Base-by-base conservation (phyloP, 805 yeast species). In the Pichia pseudocactophila region DNA sequence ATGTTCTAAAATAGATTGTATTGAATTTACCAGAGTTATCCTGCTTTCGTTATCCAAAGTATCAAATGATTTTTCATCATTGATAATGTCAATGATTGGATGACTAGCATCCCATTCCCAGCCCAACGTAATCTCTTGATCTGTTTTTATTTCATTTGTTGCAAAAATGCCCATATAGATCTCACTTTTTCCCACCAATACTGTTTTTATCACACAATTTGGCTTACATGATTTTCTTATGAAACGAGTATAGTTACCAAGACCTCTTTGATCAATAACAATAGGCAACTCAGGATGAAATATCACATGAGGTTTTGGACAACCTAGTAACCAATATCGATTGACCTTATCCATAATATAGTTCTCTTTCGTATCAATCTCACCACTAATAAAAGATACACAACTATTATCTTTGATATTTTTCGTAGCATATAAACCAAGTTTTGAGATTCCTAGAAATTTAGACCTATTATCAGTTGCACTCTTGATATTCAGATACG, bases 51-150 rank as follows among this genome's bases (percentile, higher is more conserved):
- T 76, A 7, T 66, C 51, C 22, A 82, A 62, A 19, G 70, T 71
- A 38, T 80, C 87, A 56, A 80, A 75, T 30, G 53, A 61, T 49
- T 64, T 58, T n/a, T 71, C 65, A 20, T 64, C 59, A 12, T 47
- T 42, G 20, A 73, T 66, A 42, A 82, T 62, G 49, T 70, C 69
- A 41, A 66, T 63, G 31, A 87, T 82, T 2, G 97, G 95, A 57
- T 88, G 96, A 15, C 65, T 49, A 3, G 62, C 56, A 55, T 88
- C 95, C 95, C 96, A 90, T 46, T 81, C 85, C 97, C 97, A 90
- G 2, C 79, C 75, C 9, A 87, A 60, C 0, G 89, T 72, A 17
- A 90, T 61, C 55, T 89, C 97, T 32, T 78, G 74, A n/a, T 78
- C 87, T 9, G 69, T 60, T 40, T 68, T 66, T 22, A 89, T 73